These are phyloP conservation scores for Penicillium steckii DNA, from an alignment of 495 filamentous ascomycete genomes.

Conservation along the genomic window DNA sequence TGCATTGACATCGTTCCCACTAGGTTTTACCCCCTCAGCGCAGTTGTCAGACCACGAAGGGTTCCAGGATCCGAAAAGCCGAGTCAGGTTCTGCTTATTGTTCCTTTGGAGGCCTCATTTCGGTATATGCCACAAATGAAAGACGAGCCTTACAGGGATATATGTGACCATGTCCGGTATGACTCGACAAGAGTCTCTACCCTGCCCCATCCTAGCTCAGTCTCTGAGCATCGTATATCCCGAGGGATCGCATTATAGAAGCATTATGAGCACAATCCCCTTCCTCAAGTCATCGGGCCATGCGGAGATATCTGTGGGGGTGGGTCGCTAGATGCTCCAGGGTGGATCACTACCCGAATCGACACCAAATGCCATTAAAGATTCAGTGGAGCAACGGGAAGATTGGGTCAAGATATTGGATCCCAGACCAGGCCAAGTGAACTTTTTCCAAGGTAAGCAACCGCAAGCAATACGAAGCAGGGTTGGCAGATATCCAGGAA, in stretches of 20 bases:
- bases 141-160: neutral
- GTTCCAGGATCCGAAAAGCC: conserved; percentile 4
- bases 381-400: neutral
- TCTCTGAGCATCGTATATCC: neutral
- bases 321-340: conserved; percentile 3
- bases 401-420: neutral
- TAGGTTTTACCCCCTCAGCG: no score
- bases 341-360: conserved; percentile 16
- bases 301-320: conserved; percentile 11
- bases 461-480: conserved; percentile 9
- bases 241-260: neutral
- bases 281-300: conserved; percentile 7
- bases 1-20: neutral
- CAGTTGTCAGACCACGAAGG: neutral
- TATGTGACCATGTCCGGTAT: neutral
- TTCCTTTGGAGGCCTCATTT: neutral
- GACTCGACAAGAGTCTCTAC: neutral
- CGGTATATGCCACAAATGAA: conserved; percentile 5
- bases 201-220: neutral
- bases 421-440: neutral
- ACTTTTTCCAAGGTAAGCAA: neutral
- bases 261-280: neutral
- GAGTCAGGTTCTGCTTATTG: neutral
- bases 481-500: conserved; percentile 2
- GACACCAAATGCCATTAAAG: conserved; percentile 2